Conservation (phyloP, 768 basidiomycete species). For the Podaxis rugospora region DNA sequence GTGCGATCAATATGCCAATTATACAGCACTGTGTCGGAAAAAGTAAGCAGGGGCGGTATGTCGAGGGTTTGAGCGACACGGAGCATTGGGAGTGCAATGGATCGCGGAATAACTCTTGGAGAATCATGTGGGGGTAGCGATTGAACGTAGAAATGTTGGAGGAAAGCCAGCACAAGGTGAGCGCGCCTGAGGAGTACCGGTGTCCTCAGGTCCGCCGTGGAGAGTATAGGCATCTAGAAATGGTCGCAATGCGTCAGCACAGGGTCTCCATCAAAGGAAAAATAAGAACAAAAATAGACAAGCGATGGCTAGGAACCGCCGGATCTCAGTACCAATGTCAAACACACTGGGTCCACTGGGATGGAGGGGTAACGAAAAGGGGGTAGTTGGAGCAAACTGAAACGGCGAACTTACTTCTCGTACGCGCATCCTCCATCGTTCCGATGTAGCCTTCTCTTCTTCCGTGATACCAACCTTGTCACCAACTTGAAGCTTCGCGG, state of each 20-base stretch:
- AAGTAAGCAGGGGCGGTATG: conserved; percentile 87
- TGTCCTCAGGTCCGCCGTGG: conserved; percentile 42
- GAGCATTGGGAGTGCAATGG: conserved; percentile 76
- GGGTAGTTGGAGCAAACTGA: not conserved
- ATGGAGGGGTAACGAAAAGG: not conserved
- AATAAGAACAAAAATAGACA: not conserved
- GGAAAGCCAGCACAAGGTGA: conserved; percentile 72
- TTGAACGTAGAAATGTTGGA: conserved; percentile 81
- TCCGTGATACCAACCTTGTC: conserved; percentile 41
- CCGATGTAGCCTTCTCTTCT: conserved; percentile 39
- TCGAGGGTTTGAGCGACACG: conserved; percentile 66
- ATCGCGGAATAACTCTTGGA: conserved; percentile 63
- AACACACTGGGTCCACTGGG: not conserved
- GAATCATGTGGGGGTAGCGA: conserved; percentile 40
- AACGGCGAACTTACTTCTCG: conserved; percentile 33
- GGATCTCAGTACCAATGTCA: not conserved
- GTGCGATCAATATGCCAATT: conserved; percentile 56
- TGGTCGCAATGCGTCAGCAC: conserved; percentile 1
- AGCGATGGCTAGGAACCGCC: not conserved
- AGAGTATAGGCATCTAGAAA: conserved; percentile 49
- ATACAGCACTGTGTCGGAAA: conserved; percentile 90
- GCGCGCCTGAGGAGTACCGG: conserved; percentile 66
- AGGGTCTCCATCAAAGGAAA: not conserved
- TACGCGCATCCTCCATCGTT: conserved; percentile 50
- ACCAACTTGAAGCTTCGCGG: conserved; percentile 51